Evolutionary conservation across 108 stramenopile genomes (phyloP).

Genomic region (Chaetoceros tenuissimus): DNA sequence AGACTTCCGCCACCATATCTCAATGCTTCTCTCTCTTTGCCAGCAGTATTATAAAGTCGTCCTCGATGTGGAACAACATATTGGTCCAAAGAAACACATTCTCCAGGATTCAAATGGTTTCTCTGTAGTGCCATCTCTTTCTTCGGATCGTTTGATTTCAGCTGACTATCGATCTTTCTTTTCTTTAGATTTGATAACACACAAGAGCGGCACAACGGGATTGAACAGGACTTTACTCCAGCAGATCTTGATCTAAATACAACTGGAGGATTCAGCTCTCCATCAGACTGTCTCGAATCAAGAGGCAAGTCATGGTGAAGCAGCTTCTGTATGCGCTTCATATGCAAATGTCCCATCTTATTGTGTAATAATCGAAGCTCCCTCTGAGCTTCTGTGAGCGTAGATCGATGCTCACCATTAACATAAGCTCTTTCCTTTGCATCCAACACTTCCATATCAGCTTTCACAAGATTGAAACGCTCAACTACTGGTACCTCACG

Average conservation of each 20-base stretch:
- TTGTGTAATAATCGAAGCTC: conserved; percentile 32
- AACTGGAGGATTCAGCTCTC: too few relatives aligned
- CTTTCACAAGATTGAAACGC: too few relatives aligned
- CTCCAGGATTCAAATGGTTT: conserved; percentile 7
- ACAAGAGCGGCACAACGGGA: conserved; percentile 22
- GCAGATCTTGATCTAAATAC: too few relatives aligned
- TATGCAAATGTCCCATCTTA: conserved; percentile 16
- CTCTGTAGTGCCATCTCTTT: background rate
- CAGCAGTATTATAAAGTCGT: conserved; percentile 13
- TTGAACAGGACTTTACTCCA: too few relatives aligned
- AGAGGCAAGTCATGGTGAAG: too few relatives aligned
- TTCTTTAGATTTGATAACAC: conserved; percentile 15
- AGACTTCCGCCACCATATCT: conserved; percentile 28
- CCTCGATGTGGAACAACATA: conserved; percentile 30
- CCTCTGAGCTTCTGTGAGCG: conserved; percentile 26
- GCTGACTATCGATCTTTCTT: background rate
- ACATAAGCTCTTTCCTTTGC: too few relatives aligned
- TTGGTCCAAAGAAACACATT: conserved; percentile 30
- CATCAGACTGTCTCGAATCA: too few relatives aligned
- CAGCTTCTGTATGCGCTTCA: background rate
- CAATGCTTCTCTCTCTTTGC: conserved; percentile 10
- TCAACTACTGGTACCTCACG: too few relatives aligned
- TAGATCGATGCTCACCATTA: too few relatives aligned
- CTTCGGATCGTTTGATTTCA: background rate
- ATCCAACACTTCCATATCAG: too few relatives aligned